phyloP scores from a whole-genome alignment of 495 filamentous ascomycete species.

The Amorphotheca resinae region DNA sequence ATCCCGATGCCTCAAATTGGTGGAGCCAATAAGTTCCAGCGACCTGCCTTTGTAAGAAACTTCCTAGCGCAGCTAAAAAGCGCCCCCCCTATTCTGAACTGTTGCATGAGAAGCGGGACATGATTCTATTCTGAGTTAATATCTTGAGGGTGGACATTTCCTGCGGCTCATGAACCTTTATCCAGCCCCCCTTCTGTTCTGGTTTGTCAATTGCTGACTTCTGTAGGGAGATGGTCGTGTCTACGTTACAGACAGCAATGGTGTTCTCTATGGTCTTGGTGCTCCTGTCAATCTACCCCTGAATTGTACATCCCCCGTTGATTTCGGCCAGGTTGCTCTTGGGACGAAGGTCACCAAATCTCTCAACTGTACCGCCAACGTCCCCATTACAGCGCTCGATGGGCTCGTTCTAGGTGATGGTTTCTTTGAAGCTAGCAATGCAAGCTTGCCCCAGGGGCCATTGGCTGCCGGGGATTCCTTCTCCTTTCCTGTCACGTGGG shows the following conservation, averaged over 20 bases:
- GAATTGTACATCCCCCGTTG: conserved; percentile 26
- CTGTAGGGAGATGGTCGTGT: conserved; percentile 31
- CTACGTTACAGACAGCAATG: conserved; percentile 29
- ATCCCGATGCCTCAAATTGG: conserved; percentile 28
- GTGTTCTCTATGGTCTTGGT: conserved; percentile 29
- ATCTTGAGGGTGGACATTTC: no score
- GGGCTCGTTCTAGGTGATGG: conserved; percentile 20
- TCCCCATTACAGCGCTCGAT: conserved; percentile 23
- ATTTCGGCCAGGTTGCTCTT: conserved; percentile 32
- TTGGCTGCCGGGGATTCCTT: conserved; percentile 22
- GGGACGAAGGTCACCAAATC: conserved; percentile 18
- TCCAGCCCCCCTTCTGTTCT: no score
- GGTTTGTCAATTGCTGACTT: no score
- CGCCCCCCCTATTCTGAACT: no score
- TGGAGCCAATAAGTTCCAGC: conserved; percentile 33
- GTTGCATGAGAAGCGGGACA: no score
- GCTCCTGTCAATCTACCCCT: conserved; percentile 31
- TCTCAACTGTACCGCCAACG: conserved; percentile 25
- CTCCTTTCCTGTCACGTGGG: conserved; percentile 27
- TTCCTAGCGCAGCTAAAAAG: no score
- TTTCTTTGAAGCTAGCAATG: conserved; percentile 22
- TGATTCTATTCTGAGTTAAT: no score
- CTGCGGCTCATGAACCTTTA: no score
- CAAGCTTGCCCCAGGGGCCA: conserved; percentile 23
- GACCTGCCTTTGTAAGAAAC: conserved; percentile 38